These are phyloP conservation scores for Cyberlindnera euphorbiiphila DNA, from an alignment of 805 yeast genomes.

Conservation along the genomic window DNA sequence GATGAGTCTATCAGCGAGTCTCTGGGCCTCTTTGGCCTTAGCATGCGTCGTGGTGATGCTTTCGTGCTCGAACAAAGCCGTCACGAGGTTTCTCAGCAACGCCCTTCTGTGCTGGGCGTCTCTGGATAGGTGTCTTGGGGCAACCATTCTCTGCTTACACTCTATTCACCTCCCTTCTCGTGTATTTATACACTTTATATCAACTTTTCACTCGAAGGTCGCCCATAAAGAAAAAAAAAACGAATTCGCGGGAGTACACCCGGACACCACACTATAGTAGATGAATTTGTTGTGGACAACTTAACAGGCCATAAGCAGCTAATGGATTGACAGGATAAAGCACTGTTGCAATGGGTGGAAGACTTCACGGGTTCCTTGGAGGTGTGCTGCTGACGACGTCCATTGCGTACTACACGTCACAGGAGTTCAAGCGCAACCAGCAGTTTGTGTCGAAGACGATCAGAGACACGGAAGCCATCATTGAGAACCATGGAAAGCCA, in stretches of 20 bases:
- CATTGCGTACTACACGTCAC: conserved; percentile 56
- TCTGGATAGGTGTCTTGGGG: conserved; percentile 27
- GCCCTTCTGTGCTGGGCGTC: conserved; percentile 33
- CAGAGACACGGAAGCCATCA: conserved; percentile 42
- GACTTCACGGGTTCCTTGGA: conserved; percentile 52
- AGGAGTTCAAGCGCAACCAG: conserved; percentile 48
- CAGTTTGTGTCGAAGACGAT: conserved; percentile 44
- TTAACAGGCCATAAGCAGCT: neutral
- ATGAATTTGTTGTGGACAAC: too few relatives aligned
- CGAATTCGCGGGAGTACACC: conserved; percentile 8
- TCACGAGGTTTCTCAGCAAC: conserved; percentile 59
- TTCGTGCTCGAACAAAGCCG: conserved; percentile 67
- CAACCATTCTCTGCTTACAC: conserved; percentile 22
- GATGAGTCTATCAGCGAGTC: conserved; percentile 59
- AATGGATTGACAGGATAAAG: neutral
- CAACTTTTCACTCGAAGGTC: conserved; percentile 1
- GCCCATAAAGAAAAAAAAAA: conserved; percentile 3
- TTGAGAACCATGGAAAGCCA: conserved; percentile 48
- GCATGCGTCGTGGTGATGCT: conserved; percentile 69
- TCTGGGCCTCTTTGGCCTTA: conserved; percentile 68
- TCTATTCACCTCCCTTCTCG: neutral
- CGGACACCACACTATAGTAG: conserved; percentile 14
- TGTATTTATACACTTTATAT: neutral
- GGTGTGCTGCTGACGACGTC: conserved; percentile 64
- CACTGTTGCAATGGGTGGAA: conserved; percentile 38